Conservation (phyloP, 345 rosid genomes). For the Pugionium dolabratum region DNA sequence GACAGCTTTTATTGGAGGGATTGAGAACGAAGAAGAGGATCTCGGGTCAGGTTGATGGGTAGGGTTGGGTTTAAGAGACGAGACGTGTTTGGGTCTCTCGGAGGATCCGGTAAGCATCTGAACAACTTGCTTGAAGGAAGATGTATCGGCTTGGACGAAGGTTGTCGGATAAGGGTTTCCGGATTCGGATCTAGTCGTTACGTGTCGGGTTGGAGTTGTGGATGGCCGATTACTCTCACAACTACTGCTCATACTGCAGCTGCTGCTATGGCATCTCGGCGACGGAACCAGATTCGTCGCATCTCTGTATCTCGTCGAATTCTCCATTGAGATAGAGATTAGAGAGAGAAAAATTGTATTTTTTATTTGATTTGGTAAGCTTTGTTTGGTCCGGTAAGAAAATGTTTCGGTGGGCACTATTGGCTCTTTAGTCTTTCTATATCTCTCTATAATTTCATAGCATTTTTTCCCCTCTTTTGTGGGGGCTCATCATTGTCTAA, state of each 20-base stretch:
- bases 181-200: slow-evolving; percentile 80
- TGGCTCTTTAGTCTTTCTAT: slow-evolving; percentile 30
- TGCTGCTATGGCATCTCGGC: slow-evolving; percentile 47
- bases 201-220: slow-evolving; percentile 48
- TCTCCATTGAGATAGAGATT: slow-evolving; percentile 55
- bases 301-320: slow-evolving; percentile 52
- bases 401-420: slow-evolving; percentile 56
- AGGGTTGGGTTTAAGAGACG: slow-evolving; percentile 39
- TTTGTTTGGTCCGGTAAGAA: slow-evolving; percentile 60
- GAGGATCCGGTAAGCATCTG: slow-evolving; percentile 95
- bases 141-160: slow-evolving; percentile 91
- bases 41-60: slow-evolving; percentile 45
- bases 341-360: not conserved
- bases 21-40: slow-evolving; percentile 53
- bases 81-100: no score
- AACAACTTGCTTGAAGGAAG: slow-evolving; percentile 95
- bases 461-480: not conserved
- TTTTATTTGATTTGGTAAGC: not conserved
- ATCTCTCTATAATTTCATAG: not conserved
- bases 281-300: slow-evolving; percentile 45
- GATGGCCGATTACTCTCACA: slow-evolving; percentile 39
- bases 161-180: slow-evolving; percentile 90
- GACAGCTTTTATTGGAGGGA: slow-evolving; percentile 89
- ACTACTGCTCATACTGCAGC: slow-evolving; percentile 43
- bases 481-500: slow-evolving; percentile 10